phyloP scores from a whole-genome alignment of 2,329 filamentous ascomycete genomes.

The Neurospora sp. region DNA sequence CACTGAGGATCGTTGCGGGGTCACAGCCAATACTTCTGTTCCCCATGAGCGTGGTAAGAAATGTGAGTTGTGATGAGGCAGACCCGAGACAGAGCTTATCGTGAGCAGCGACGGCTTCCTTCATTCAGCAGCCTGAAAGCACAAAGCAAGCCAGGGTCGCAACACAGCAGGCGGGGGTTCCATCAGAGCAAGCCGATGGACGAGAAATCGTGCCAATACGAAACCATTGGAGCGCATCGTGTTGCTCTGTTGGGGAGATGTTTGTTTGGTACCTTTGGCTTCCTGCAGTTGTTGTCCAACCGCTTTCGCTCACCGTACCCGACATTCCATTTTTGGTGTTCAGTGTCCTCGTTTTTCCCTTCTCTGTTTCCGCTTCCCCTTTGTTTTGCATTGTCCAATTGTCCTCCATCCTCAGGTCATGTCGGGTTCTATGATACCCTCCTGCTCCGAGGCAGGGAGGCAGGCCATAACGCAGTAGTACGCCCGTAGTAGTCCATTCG shows the following conservation, averaged over 20 bases:
- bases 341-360: not conserved
- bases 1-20: not conserved
- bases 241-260: not conserved
- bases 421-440: not conserved
- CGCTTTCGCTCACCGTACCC: not conserved
- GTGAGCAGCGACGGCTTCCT: not conserved
- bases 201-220: not conserved
- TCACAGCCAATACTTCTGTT: not conserved
- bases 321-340: not conserved
- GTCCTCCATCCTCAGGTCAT: not conserved
- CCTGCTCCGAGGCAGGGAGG: not conserved
- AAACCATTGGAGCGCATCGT: not conserved
- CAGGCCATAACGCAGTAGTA: not conserved
- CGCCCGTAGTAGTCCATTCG: not conserved
- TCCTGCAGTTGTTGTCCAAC: not conserved
- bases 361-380: not conserved
- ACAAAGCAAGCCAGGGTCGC: not conserved
- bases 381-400: not conserved
- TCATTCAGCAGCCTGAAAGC: not conserved
- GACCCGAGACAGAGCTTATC: not conserved
- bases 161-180: not conserved
- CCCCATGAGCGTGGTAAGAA: not conserved
- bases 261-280: not conserved
- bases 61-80: not conserved
- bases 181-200: not conserved